Evolutionary conservation across 345 rosid species (phyloP).

Genomic region (Clarkia xantiana): DNA sequence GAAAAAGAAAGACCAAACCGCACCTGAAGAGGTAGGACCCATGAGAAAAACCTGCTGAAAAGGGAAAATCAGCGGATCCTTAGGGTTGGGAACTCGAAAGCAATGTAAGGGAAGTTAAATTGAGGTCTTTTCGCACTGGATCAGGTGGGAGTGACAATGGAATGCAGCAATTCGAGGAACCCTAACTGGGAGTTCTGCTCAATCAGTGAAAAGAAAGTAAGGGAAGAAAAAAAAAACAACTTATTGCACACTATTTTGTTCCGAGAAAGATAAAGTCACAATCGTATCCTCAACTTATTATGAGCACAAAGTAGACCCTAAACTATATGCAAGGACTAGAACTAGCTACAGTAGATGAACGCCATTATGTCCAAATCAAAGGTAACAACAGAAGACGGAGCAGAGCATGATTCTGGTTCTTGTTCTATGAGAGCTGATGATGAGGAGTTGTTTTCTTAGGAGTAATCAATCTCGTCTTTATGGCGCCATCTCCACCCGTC

Average conservation of each 20-base stretch:
- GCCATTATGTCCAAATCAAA: too few relatives aligned
- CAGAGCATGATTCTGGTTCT: too few relatives aligned
- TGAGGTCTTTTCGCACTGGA: background rate
- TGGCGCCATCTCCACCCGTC: too few relatives aligned
- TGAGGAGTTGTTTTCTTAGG: too few relatives aligned
- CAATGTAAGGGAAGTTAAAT: background rate
- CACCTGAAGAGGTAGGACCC: conserved; percentile 40
- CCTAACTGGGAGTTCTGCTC: conserved; percentile 11
- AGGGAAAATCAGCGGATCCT: background rate
- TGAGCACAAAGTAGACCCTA: background rate
- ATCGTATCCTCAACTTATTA: too few relatives aligned
- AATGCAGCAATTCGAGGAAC: conserved; percentile 4
- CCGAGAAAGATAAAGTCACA: too few relatives aligned
- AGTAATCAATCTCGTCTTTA: too few relatives aligned
- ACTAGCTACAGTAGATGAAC: too few relatives aligned
- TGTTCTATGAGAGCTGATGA: too few relatives aligned
- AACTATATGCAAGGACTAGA: background rate
- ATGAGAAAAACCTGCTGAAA: conserved; percentile 7
- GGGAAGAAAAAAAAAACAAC: conserved; percentile 9
- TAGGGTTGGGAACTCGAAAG: conserved; percentile 2
- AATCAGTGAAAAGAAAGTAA: background rate
- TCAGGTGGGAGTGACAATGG: background rate
- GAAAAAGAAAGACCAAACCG: conserved; percentile 2
- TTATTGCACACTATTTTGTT: too few relatives aligned
- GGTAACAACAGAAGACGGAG: too few relatives aligned